Percentiles rank a stretch among this genome's conserved stretches.
phyloP scores from a whole-genome alignment of 139 green algal genomes.

The Chlorella sp. region DNA sequence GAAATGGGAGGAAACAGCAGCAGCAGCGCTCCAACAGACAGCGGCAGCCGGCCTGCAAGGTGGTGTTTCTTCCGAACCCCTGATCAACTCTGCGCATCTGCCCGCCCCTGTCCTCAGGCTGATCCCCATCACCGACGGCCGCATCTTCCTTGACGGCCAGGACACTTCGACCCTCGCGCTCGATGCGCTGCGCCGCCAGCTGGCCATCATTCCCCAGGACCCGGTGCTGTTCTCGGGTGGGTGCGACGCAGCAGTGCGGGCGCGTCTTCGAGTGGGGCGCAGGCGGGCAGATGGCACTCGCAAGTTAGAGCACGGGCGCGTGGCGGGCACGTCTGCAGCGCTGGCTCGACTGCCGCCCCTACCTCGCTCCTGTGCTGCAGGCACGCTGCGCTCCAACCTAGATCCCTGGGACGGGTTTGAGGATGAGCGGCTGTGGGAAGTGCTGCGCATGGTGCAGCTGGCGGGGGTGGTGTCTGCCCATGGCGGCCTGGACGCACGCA shows the following conservation, averaged over 20 bases:
- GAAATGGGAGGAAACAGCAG: no score
- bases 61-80: no score
- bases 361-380: constrained; percentile 59
- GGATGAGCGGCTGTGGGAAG: constrained; percentile 71
- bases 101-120: no score
- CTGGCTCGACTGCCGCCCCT: constrained; percentile 23
- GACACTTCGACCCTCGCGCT: constrained; percentile 70
- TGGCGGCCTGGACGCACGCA: constrained; percentile 73
- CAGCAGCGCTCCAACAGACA: no score
- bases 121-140: constrained; percentile 70
- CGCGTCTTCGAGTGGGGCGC: neutral
- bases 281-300: neutral
- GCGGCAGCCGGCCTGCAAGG: no score
- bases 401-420: constrained; percentile 71
- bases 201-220: constrained; percentile 87
- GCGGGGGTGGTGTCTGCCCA: constrained; percentile 33
- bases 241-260: neutral
- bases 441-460: constrained; percentile 68
- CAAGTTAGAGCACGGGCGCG: neutral
- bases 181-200: constrained; percentile 69
- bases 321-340: neutral
- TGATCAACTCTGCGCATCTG: no score
- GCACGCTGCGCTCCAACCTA: constrained; percentile 80
- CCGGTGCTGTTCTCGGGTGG: constrained; percentile 77
- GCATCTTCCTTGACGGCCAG: constrained; percentile 73